phyloP scores from a whole-genome alignment of 140 eudicot species.

The Flaveria floridana region DNA sequence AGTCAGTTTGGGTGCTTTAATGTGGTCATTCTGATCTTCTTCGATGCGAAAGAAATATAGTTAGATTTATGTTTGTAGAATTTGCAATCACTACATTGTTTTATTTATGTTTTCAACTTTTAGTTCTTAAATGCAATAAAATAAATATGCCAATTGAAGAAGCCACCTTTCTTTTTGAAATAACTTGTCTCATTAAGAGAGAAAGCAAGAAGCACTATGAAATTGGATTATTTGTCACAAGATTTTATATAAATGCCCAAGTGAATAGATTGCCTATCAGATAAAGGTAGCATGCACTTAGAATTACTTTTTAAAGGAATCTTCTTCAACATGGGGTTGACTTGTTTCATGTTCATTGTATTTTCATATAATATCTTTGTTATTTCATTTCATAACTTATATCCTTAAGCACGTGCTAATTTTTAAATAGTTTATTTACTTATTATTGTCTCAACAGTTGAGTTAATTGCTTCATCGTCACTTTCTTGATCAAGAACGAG shows the following conservation, averaged over 20 bases:
- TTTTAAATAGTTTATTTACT: not conserved
- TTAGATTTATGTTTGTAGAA: not conserved
- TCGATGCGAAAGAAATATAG: not conserved
- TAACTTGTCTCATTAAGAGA: conserved; percentile 28
- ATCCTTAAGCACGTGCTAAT: conserved; percentile 18
- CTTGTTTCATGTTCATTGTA: conserved; percentile 37
- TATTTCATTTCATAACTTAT: not conserved
- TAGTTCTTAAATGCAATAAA: not conserved
- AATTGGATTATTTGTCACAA: not conserved
- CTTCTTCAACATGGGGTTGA: conserved; percentile 27
- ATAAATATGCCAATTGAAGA: not conserved
- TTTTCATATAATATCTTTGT: conserved; percentile 21
- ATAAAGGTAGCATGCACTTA: conserved; percentile 20
- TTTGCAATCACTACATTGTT: not conserved
- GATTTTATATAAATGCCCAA: not conserved
- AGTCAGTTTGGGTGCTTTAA: no score
- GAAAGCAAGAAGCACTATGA: conserved; percentile 8
- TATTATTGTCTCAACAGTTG: not conserved
- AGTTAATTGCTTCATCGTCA: conserved; percentile 32
- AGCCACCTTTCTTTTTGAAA: conserved; percentile 10
- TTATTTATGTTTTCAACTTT: not conserved
- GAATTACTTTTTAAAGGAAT: not conserved
- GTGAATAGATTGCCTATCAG: conserved; percentile 26
- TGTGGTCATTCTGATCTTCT: no score
- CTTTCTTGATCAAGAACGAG: conserved; percentile 12